phyloP scores from a whole-genome alignment of 1,139 yeast genomes.

The Yamadazyma spencermartinsiae region DNA sequence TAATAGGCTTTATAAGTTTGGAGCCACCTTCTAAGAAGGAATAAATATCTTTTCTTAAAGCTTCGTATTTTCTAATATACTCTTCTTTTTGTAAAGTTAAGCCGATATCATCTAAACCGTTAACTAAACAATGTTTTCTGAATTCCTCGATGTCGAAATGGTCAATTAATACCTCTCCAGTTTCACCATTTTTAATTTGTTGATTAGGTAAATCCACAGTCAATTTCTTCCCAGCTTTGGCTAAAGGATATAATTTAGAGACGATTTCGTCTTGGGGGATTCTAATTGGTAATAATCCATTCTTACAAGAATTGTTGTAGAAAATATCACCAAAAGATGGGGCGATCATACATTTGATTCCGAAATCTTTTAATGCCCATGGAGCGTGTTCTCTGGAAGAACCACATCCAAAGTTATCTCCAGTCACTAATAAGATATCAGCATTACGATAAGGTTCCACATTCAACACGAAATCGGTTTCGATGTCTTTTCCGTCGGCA shows the following conservation, averaged over 20 bases:
- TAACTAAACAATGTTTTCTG: constrained; percentile 91
- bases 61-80: constrained; percentile 71
- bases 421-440: constrained; percentile 84
- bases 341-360: constrained; percentile 92
- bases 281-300: constrained; percentile 90
- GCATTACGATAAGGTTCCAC: constrained; percentile 79
- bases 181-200: constrained; percentile 64
- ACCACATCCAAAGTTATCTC: constrained; percentile 98
- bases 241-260: constrained; percentile 74
- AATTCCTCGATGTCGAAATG: constrained; percentile 85
- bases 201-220: constrained; percentile 86
- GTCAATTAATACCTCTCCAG: constrained; percentile 73
- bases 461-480: constrained; percentile 87
- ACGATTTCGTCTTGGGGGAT: constrained; percentile 72
- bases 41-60: constrained; percentile 69
- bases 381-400: constrained; percentile 99
- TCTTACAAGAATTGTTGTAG: constrained; percentile 94
- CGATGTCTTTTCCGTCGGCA: constrained; percentile 68
- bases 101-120: constrained; percentile 96
- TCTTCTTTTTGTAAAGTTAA: constrained; percentile 89
- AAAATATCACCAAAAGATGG: constrained; percentile 98
- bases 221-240: constrained; percentile 67
- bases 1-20: constrained; percentile 61
- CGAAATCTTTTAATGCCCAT: constrained; percentile 98
- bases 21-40: constrained; percentile 92